Conservation (phyloP, 208 protist genomes). For the Wallacemonas sp. region DNA sequence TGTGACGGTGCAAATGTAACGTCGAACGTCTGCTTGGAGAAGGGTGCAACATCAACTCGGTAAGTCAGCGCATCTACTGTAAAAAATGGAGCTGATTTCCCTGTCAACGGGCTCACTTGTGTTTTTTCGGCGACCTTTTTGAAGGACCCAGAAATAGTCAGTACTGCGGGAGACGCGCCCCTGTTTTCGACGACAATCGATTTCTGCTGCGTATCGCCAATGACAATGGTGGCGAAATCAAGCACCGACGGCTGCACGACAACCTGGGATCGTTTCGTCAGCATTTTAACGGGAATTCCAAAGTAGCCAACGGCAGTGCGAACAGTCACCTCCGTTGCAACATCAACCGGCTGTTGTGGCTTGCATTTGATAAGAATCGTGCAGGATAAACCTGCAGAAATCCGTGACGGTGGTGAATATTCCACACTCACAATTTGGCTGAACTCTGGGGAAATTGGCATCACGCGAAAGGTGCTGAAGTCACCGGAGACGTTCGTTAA, state of each 20-base stretch:
- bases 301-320: conserved; percentile 67
- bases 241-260: conserved; percentile 32
- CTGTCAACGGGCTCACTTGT: conserved; percentile 39
- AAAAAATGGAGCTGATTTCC: conserved; percentile 31
- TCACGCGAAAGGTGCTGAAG: conserved; percentile 73
- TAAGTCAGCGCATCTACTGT: conserved; percentile 46
- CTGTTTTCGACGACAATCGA: conserved; percentile 67
- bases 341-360: conserved; percentile 57
- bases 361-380: conserved; percentile 57
- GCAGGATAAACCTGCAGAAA: conserved; percentile 82
- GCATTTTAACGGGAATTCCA: conserved; percentile 49
- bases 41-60: conserved; percentile 44
- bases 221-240: conserved; percentile 76
- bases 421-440: conserved; percentile 51
- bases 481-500: conserved; percentile 78
- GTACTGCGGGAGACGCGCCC: conserved; percentile 53
- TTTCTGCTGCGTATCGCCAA: conserved; percentile 51
- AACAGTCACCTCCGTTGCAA: conserved; percentile 58
- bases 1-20: conserved; percentile 52
- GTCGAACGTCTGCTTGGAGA: conserved; percentile 38
- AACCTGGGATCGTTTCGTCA: conserved; percentile 47
- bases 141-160: conserved; percentile 59
- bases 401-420: conserved; percentile 63
- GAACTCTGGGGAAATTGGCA: conserved; percentile 64
- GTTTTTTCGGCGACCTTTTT: conserved; percentile 54